phyloP scores from a whole-genome alignment of 2,329 filamentous ascomycete species.

The Elsinoe necatrix region DNA sequence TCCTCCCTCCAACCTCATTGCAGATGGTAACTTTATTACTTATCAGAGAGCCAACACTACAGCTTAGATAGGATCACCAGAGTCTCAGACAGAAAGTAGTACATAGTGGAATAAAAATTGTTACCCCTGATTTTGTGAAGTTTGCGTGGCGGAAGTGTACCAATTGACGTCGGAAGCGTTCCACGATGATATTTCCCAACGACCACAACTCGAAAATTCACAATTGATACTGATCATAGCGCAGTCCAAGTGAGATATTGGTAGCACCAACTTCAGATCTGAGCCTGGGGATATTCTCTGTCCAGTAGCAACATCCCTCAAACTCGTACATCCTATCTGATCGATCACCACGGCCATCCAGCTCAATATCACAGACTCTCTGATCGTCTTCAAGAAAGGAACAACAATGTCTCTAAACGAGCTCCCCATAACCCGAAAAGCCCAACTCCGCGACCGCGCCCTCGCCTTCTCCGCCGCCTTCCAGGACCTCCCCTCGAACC shows the following conservation, averaged over 20 bases:
- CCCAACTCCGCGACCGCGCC: constrained; percentile 1
- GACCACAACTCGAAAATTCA: neutral
- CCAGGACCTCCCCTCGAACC: neutral
- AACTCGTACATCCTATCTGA: too few relatives aligned
- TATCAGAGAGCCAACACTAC: constrained; percentile 5
- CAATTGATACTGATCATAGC: too few relatives aligned
- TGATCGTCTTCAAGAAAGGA: too few relatives aligned
- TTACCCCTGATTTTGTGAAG: neutral
- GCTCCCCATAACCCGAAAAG: neutral
- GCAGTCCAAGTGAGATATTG: too few relatives aligned
- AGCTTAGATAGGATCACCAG: neutral
- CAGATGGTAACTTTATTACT: constrained; percentile 6
- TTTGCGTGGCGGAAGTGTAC: neutral
- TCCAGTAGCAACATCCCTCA: too few relatives aligned
- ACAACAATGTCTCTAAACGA: constrained; percentile 5
- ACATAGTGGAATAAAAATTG: neutral
- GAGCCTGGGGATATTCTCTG: too few relatives aligned
- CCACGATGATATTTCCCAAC: neutral
- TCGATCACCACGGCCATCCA: too few relatives aligned
- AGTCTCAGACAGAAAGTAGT: neutral
- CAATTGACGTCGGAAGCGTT: neutral
- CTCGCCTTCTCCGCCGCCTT: neutral
- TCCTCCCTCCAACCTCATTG: constrained; percentile 1
- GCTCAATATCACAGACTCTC: too few relatives aligned
- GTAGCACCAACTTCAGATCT: too few relatives aligned